Percentiles rank a stretch among this genome's conserved stretches.
Conservation (phyloP, 169 alveolate genomes). For the Plasmodium relictum region DNA sequence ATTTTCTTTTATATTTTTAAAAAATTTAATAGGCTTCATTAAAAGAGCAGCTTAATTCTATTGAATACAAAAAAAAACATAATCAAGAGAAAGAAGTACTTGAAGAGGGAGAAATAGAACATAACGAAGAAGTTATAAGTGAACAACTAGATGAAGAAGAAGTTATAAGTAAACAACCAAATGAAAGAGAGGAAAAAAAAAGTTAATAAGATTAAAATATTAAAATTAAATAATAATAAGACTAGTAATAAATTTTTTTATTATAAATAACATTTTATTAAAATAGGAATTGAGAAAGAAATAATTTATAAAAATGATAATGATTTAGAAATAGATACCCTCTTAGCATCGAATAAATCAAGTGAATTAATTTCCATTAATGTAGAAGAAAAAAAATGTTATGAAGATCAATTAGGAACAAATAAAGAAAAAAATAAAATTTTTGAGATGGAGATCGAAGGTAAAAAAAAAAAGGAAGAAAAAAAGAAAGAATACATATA, state of each 20-base stretch:
- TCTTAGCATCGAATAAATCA: not conserved
- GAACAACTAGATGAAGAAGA: not conserved
- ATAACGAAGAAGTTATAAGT: not conserved
- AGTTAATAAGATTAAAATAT: not conserved
- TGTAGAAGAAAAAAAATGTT: not conserved
- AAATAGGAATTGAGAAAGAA: not conserved
- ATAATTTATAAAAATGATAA: not conserved
- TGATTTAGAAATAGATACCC: not conserved
- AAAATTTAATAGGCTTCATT: constrained; percentile 4
- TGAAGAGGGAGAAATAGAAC: constrained; percentile 18
- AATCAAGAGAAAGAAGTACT: not conserved
- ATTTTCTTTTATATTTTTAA: not conserved
- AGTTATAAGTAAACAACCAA: not conserved
- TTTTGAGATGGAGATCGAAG: constrained; percentile 31
- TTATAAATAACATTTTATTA: not conserved
- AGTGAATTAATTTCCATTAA: constrained; percentile 8
- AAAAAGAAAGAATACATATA: not conserved
- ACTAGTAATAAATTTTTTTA: too few species aligned
- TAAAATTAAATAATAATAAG: too few species aligned
- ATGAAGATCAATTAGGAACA: not conserved
- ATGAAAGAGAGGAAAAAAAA: constrained; percentile 12
- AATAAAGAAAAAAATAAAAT: constrained; percentile 6
- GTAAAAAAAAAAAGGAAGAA: too few species aligned
- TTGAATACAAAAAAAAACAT: not conserved
- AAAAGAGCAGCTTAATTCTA: not conserved